A percentile compares a stretch with the other conserved stretches of the same genome.
These are phyloP conservation scores for Aspergillus hortae DNA, from an alignment of 2,329 filamentous ascomycete genomes.

Conservation along the genomic window DNA sequence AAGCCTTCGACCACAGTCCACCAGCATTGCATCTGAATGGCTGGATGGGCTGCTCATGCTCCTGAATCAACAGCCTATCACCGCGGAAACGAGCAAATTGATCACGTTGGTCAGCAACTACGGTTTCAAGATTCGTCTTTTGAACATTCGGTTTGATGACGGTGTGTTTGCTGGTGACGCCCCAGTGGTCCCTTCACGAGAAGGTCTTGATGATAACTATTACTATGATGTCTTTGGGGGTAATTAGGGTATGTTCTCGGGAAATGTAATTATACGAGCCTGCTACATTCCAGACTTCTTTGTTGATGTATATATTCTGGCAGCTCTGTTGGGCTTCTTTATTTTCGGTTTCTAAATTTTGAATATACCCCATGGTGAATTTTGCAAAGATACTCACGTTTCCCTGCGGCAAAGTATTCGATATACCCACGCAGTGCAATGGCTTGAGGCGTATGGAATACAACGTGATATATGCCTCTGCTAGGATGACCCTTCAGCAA, in stretches of 20 bases:
- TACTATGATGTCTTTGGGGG: conserved; percentile 72
- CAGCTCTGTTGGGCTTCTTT: no score
- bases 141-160: conserved; percentile 89
- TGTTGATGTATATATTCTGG: no score
- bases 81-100: conserved; percentile 89
- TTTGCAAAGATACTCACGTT: no score
- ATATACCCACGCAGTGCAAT: no score
- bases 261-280: neutral
- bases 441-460: no score
- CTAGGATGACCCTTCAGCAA: no score
- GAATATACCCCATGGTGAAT: no score
- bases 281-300: no score
- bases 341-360: no score
- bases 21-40: conserved; percentile 90
- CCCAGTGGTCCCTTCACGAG: conserved; percentile 73
- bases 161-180: conserved; percentile 65
- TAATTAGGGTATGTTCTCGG: conserved; percentile 11
- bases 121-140: conserved; percentile 82
- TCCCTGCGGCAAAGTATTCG: no score
- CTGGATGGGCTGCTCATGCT: conserved; percentile 93
- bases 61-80: conserved; percentile 91
- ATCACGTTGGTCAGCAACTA: conserved; percentile 84
- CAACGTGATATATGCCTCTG: no score
- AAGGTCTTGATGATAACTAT: conserved; percentile 87
- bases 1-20: conserved; percentile 75